Percentiles rank a stretch among this genome's conserved stretches.
These are phyloP conservation scores for Saksenaea oblongispora DNA, from an alignment of 371 early-diverging fungal genomes.

Conservation along the genomic window DNA sequence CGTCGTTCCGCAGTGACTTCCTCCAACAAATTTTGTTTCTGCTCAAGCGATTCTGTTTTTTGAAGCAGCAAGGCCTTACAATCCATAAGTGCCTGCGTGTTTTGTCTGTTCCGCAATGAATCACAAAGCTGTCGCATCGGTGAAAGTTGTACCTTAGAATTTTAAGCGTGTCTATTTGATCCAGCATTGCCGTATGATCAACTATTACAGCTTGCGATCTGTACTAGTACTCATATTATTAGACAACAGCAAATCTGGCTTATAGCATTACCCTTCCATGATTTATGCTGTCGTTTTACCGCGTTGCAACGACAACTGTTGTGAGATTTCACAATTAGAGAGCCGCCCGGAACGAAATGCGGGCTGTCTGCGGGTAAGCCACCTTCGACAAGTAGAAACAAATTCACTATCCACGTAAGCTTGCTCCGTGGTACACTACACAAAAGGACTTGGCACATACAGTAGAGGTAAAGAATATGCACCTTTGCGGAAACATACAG, in stretches of 20 bases:
- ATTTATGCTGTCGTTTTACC: background rate
- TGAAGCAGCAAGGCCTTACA: slow-evolving; percentile 38
- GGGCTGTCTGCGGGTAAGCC: no score
- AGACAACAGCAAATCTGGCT: no score
- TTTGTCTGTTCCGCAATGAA: slow-evolving; percentile 15
- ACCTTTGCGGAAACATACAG: no score
- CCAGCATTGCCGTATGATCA: background rate
- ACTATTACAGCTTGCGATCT: background rate
- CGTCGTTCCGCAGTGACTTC: slow-evolving; percentile 41
- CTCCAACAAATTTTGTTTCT: slow-evolving; percentile 38
- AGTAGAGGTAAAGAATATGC: no score
- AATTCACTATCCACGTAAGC: no score
- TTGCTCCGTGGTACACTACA: no score
- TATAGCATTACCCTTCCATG: background rate
- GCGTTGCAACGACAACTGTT: no score
- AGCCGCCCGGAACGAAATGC: no score
- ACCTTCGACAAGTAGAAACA: no score
- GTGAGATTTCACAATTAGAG: no score
- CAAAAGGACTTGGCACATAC: no score
- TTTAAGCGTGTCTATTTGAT: slow-evolving; percentile 4
- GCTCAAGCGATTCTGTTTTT: slow-evolving; percentile 37
- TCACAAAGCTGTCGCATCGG: background rate
- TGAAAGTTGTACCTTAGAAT: background rate
- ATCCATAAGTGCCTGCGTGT: slow-evolving; percentile 36
- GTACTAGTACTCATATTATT: background rate